Base-by-base conservation (phyloP, 116 monocot genomes). In the Cymodocea nodosa region DNA sequence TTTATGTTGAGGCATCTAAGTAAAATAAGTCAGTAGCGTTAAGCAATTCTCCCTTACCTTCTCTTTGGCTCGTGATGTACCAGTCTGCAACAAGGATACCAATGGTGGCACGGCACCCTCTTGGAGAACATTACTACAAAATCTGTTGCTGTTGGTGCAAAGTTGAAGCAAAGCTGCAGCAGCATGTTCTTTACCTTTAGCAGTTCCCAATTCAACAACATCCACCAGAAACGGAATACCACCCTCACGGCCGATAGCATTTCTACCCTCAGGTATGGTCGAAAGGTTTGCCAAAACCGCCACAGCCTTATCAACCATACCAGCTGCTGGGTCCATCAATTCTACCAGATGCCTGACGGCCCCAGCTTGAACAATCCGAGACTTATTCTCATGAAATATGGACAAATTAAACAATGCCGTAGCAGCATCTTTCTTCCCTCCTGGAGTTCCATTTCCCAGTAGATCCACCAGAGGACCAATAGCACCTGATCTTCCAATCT, bases 271-370 rank as follows among this genome's bases (percentile, higher is more conserved):
- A 8, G 72, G 77, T 74, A 86, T 82, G 12, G 83, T 93, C 1
- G 89, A 76, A 63, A 93, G 86, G 60, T 85, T 93, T 63, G 93
- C 76, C 73, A 93, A 73, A 62, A 89, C 93, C 57, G 83, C 85
- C 44, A 93, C 93, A 56, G 93, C 89, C 61, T 89, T 93, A 61
- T 93, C 93, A 66, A 93, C 93, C 89, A 93, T 89, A 57, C 93
- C 93, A 65, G 83, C 85, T 12, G 88, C 85, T 50, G 93, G 93
- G 52, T 93, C 85, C 93, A 93, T 89, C 68, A 93, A 71, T 35
- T 89, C 89, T 39, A 85, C 93, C 52, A 93, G 77, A 73, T 89
- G 79, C 59, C 59, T 88, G 40, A 93, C 85, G 24, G 85, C 89
- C 37, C 85, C 93, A 66, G 85, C 93, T 57, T 83, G 81, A 17